These are phyloP conservation scores for Rhytidhysteron rufulum DNA, from an alignment of 2,329 filamentous ascomycete species.

Conservation along the genomic window DNA sequence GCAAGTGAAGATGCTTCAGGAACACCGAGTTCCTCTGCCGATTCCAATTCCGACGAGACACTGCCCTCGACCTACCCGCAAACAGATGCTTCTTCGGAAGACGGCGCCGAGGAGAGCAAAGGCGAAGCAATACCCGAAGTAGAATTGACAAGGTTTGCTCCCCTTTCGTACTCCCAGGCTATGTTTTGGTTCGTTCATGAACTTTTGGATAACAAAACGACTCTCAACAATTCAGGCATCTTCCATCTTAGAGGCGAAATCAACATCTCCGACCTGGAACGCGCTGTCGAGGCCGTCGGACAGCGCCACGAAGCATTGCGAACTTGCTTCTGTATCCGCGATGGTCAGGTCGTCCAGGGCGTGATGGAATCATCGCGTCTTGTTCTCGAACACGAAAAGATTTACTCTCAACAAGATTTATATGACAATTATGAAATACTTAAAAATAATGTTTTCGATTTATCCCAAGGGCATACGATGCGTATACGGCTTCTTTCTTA, in stretches of 20 bases:
- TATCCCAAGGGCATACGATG: no score
- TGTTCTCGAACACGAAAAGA: not conserved
- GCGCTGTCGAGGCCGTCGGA: not conserved
- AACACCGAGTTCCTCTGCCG: no score
- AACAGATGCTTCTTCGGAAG: not conserved
- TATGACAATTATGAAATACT: not conserved
- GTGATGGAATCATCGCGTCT: conserved; percentile 2
- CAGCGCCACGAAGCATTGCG: not conserved
- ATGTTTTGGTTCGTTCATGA: conserved; percentile 8
- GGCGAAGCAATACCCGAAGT: not conserved
- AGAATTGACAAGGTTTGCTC: not conserved
- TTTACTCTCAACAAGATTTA: conserved; percentile 1
- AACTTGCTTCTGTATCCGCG: conserved; percentile 3
- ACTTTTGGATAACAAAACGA: conserved; percentile 7
- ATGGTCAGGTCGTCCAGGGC: not conserved
- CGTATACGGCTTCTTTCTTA: no score
- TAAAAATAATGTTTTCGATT: no score
- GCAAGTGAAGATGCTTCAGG: no score
- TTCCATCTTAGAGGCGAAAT: not conserved
- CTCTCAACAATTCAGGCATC: conserved; percentile 5
- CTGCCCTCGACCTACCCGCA: not conserved
- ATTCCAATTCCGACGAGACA: no score
- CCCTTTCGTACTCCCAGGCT: conserved; percentile 11
- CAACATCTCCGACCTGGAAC: not conserved
- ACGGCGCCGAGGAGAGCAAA: not conserved